Conservation (phyloP, 2,329 filamentous ascomycete species). For the Grosmannia huntii region DNA sequence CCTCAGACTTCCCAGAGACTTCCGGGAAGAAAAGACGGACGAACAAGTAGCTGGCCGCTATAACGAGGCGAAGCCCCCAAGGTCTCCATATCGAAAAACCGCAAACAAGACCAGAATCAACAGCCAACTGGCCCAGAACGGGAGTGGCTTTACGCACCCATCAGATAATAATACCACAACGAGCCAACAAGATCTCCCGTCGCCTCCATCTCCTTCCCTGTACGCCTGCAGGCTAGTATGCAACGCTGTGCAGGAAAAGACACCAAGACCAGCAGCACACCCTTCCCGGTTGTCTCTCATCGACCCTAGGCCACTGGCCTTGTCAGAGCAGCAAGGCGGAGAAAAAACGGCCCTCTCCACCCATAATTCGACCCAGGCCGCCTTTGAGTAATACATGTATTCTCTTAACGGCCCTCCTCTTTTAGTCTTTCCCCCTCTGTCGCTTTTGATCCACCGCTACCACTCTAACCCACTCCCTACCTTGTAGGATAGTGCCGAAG, state of each 20-base stretch:
- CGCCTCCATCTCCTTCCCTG: constrained; percentile 34
- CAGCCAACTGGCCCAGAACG: constrained; percentile 2
- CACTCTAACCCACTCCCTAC: constrained; percentile 16
- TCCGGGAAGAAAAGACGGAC: constrained; percentile 2
- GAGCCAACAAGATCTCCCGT: constrained; percentile 22
- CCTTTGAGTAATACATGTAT: background rate
- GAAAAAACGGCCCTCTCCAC: constrained; percentile 4
- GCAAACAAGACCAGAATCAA: background rate
- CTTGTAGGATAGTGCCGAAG: constrained; percentile 32
- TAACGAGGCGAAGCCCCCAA: background rate
- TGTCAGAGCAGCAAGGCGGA: constrained; percentile 5
- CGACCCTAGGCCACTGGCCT: background rate
- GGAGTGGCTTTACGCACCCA: background rate
- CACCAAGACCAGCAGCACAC: constrained; percentile 13
- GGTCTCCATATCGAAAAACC: too few species aligned
- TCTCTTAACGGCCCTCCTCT: constrained; percentile 10
- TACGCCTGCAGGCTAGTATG: constrained; percentile 27
- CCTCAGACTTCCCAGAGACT: background rate
- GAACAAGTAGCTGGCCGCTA: background rate
- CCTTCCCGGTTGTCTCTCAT: constrained; percentile 6
- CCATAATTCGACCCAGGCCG: constrained; percentile 6
- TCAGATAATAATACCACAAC: constrained; percentile 5
- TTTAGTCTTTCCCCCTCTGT: constrained; percentile 16
- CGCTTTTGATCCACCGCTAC: constrained; percentile 18
- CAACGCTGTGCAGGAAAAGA: constrained; percentile 20